Base-by-base conservation (phyloP, 2,329 filamentous ascomycete genomes). In the Tricladium varicosporioides region DNA sequence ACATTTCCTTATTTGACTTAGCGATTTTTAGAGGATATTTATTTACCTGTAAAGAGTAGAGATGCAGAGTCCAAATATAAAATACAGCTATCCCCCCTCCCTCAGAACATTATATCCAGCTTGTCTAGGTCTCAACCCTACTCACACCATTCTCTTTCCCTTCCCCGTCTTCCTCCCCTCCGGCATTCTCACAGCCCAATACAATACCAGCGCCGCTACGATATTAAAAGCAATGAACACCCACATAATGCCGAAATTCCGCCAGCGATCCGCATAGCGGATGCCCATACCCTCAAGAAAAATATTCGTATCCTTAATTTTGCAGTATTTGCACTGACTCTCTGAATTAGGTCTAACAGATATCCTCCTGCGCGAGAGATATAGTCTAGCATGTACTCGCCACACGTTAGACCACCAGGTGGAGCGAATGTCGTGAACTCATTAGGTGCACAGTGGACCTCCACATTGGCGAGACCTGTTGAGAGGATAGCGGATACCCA, bases 401-500 rank as follows among this genome's bases (percentile, higher is more conserved):
- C 67, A 66, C 89, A 92, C 0, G 79, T 87, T 65, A 75, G 60
- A 19, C 78, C 78, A 1, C 69, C 54, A 0, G 81, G 77, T 0
- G 90, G 85, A 9, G 81, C 70, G 66, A 96, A 85, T 11, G 71
- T 68, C 33, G 89, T 75, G 59, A 82, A 78, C 70, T 96, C 91
- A 67, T 87, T 88, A 10, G 69, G 63, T 1, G 88, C 82, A 71
- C 91, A 96, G 0, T 69, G 64, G 31, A 92, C 84, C 0, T 74
- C 48, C 0, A 82, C 83, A 65, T 87, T 86, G 48, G 88, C 87
- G 3, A 96, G 76, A 4, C 83, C 88, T 0, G 81, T 81, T 0
- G 85, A 80, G 0, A 92, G 71, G 75, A 95, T 83, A 19, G 86
- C 89, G 3, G 81, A 81, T 19, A 93, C 83, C 15, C 92, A 75